Percentiles rank a stretch among this genome's conserved stretches.
Evolutionary conservation across 1,284 basidiomycete species (phyloP).

Genomic region (Ceratobasidium sp.): DNA sequence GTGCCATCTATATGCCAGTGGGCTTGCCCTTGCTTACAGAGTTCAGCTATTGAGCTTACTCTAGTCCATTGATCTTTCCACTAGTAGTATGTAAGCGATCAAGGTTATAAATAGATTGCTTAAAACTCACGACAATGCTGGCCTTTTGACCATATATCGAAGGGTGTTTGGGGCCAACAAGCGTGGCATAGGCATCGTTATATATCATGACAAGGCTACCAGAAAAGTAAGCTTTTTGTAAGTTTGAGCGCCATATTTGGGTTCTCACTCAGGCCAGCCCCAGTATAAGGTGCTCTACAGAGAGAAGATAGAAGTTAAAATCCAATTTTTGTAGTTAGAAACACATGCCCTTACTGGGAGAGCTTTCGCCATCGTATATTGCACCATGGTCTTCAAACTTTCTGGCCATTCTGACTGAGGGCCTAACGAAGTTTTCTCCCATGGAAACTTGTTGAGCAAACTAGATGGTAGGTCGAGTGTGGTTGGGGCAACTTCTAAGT

Average conservation of each 20-base stretch:
- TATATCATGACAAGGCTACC: constrained; percentile 45
- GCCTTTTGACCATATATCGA: constrained; percentile 42
- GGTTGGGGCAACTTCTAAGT: not conserved
- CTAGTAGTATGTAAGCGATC: too few relatives aligned
- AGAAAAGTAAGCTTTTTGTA: not conserved
- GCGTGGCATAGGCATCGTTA: constrained; percentile 48
- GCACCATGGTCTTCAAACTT: constrained; percentile 34
- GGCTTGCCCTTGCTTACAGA: too few relatives aligned
- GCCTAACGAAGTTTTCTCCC: constrained; percentile 43
- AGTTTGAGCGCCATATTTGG: not conserved
- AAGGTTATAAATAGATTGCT: not conserved
- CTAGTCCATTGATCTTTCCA: not conserved
- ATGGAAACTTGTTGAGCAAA: constrained; percentile 40
- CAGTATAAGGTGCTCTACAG: constrained; percentile 20
- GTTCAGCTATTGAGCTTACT: too few relatives aligned
- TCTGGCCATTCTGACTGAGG: constrained; percentile 40
- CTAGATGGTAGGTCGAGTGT: not conserved
- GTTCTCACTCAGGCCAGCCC: constrained; percentile 40
- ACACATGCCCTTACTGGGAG: constrained; percentile 35
- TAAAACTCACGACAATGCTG: constrained; percentile 18
- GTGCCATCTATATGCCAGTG: too few relatives aligned
- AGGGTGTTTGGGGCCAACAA: constrained; percentile 48
- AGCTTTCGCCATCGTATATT: constrained; percentile 39
- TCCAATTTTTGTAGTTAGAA: not conserved
- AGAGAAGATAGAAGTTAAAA: not conserved